phyloP scores from a whole-genome alignment of 1,284 basidiomycete species.

The Salmacisia buchloeana region DNA sequence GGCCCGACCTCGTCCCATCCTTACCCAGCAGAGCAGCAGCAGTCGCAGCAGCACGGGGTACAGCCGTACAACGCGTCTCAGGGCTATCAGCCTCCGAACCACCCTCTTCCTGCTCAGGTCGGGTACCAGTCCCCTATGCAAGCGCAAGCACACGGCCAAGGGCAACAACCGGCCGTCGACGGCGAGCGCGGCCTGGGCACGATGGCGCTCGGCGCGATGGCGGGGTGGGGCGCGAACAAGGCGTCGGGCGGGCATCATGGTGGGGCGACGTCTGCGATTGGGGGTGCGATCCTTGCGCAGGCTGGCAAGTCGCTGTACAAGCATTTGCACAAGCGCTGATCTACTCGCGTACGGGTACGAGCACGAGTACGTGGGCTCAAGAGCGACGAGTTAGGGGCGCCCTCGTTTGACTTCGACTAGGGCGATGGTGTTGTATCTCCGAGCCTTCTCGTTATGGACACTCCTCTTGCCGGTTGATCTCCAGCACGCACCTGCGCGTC shows the following conservation, averaged over 20 bases:
- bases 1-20: constrained; percentile 15
- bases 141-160: constrained; percentile 36
- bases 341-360: too few relatives aligned
- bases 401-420: too few relatives aligned
- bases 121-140: constrained; percentile 23
- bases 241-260: constrained; percentile 31
- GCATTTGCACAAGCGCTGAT: too few relatives aligned
- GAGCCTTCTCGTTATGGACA: too few relatives aligned
- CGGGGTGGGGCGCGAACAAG: constrained; percentile 35
- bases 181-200: constrained; percentile 41
- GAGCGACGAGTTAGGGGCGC: too few relatives aligned
- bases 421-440: too few relatives aligned
- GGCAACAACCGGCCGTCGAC: constrained; percentile 23
- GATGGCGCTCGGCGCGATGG: constrained; percentile 32
- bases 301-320: constrained; percentile 35
- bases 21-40: constrained; percentile 8
- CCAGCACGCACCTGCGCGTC: too few relatives aligned
- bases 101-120: too few relatives aligned
- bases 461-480: too few relatives aligned
- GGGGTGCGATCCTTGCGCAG: constrained; percentile 35
- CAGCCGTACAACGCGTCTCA: constrained; percentile 4
- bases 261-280: constrained; percentile 21
- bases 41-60: not conserved
- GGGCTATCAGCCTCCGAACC: constrained; percentile 2
- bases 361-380: too few relatives aligned